A percentile compares a stretch with the other conserved stretches of the same genome.
Conservation (phyloP, 2,329 filamentous ascomycete genomes). For the Exophiala sp. region DNA sequence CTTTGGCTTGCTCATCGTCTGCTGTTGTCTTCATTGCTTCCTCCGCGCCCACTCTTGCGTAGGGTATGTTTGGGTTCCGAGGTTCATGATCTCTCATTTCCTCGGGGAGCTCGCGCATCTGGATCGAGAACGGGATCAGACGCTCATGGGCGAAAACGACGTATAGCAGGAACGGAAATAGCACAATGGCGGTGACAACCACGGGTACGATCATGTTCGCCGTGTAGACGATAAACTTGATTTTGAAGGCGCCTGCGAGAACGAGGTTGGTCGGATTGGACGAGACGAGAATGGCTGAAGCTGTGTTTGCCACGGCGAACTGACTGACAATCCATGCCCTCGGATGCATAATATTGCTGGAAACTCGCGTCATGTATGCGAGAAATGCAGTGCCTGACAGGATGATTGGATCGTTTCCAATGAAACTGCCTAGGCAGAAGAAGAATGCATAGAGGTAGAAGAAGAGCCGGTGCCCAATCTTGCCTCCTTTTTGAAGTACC, state of each 20-base stretch:
- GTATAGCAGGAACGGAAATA: constrained; percentile 66
- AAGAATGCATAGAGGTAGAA: constrained; percentile 70
- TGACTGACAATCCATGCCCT: constrained; percentile 68
- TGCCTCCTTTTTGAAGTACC: constrained; percentile 61
- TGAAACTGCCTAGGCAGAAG: constrained; percentile 60
- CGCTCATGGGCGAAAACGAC: constrained; percentile 60
- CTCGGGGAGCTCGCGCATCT: constrained; percentile 61
- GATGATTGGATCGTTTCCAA: constrained; percentile 71
- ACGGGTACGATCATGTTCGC: constrained; percentile 73
- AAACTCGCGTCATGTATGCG: constrained; percentile 70
- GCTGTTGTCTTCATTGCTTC: constrained; percentile 41
- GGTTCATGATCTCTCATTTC: constrained; percentile 52
- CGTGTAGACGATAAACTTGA: constrained; percentile 67
- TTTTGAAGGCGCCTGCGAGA: constrained; percentile 63
- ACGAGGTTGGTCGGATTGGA: constrained; percentile 73
- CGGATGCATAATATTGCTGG: constrained; percentile 64
- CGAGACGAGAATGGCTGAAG: constrained; percentile 67
- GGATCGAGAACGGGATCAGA: constrained; percentile 60
- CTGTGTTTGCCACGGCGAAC: constrained; percentile 61
- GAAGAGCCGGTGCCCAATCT: constrained; percentile 62
- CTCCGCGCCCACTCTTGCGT: constrained; percentile 50
- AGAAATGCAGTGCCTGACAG: constrained; percentile 68
- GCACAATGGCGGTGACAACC: constrained; percentile 58
- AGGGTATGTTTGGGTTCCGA: constrained; percentile 67
- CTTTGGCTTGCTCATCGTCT: constrained; percentile 49